Evolutionary conservation across 2,329 filamentous ascomycete species (phyloP), one percentile per base, ranked within the genome.

Genomic region (Colletotrichum spaethianum): DNA sequence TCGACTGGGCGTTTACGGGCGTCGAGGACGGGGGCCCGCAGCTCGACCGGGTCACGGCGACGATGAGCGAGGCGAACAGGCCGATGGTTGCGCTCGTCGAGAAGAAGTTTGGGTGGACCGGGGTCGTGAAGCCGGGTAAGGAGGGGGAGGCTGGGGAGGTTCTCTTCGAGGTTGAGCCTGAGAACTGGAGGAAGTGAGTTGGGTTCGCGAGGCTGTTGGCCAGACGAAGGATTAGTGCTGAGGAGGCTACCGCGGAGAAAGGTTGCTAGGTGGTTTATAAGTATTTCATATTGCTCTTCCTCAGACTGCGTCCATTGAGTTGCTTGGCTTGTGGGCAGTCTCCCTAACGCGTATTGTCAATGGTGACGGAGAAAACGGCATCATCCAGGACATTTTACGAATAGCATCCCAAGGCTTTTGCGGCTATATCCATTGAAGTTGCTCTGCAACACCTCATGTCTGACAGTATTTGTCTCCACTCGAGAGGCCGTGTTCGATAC

Each of bases 1-100:
- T 79, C 3, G 74, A 76, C 48, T 80, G 77, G 76, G 79, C 74
- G 4, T 79, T 79, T 40, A 56, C 61, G 23, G 59, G 67, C 1
- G 75, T 74, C 5, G 38, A 9, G 11, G 64, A 74, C 31, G 77
- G 78, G 42, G 78, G 78, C 0, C 73, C 72, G 73, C 78, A 79
- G 72, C 65, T 79, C 59, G 77, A 79, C 57, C 52, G 77, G 62
- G 76, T 80, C 8, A 78, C 77, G 16, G 73, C 79, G 23, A 78
- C 72, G 12, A 77, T 75, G 62, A 42, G 63, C 26, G 73, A 70
- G 67, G 69, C 73, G 42, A 79, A 79, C 44, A 69, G 11, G 53
- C 62, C 76, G 50, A 79, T 79, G 78, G 60, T 77, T 28, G 44
- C 42, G 33, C 66, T 79, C n/a, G 59, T 74, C 0, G 67, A 78